Percentiles rank a stretch among this genome's conserved stretches.
Conservation (phyloP, 345 rosid genomes). For the Carallia brachiata region DNA sequence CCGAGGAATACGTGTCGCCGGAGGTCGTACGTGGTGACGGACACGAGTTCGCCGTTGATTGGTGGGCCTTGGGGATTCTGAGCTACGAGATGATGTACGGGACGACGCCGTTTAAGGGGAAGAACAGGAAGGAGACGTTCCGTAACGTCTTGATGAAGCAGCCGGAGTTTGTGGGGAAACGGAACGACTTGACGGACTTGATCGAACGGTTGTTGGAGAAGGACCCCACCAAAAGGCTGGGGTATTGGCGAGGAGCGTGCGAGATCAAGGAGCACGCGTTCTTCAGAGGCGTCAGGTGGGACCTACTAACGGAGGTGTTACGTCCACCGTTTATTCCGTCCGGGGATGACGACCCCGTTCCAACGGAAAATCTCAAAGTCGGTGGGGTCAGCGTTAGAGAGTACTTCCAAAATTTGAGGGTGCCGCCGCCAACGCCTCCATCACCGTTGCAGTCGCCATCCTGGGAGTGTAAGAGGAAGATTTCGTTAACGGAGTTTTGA, state of each 20-base stretch:
- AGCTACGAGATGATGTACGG: conserved; percentile 86
- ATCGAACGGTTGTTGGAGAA: conserved; percentile 66
- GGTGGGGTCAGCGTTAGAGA: conserved; percentile 24
- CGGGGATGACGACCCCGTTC: conserved; percentile 40
- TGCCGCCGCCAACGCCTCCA: conserved; percentile 18
- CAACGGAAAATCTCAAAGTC: not conserved
- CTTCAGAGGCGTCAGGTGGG: conserved; percentile 72
- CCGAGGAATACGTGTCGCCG: conserved; percentile 91
- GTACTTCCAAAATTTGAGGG: conserved; percentile 21
- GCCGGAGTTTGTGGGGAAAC: conserved; percentile 64
- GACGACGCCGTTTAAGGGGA: conserved; percentile 78
- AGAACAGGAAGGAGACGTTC: conserved; percentile 73
- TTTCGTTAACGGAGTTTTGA: conserved; percentile 27
- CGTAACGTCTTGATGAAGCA: conserved; percentile 56
- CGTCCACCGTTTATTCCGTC: conserved; percentile 84
- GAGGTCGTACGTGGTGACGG: conserved; percentile 83
- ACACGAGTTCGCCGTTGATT: conserved; percentile 92
- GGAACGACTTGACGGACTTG: conserved; percentile 57
- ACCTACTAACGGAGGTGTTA: conserved; percentile 61
- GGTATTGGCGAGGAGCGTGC: conserved; percentile 59
- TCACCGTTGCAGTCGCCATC: conserved; percentile 24
- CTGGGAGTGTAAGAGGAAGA: conserved; percentile 4
- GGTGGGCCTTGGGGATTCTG: conserved; percentile 93
- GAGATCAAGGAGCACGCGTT: conserved; percentile 81
- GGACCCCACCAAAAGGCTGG: conserved; percentile 69